phyloP scores from a whole-genome alignment of 768 basidiomycete species.

The Amylocystis lapponica region DNA sequence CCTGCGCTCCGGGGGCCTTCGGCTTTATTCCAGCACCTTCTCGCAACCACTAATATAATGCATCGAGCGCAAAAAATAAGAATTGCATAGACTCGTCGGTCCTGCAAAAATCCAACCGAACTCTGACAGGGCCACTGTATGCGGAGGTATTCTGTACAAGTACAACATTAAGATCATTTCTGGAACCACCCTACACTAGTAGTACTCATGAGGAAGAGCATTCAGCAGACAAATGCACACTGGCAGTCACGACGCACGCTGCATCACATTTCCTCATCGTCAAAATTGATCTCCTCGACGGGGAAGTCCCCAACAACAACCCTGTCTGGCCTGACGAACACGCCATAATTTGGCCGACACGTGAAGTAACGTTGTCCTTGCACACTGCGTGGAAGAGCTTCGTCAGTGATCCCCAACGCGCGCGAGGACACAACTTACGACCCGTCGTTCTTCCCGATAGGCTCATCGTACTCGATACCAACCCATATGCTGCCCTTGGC shows the following conservation, averaged over 20 bases:
- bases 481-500: slow-evolving; percentile 74
- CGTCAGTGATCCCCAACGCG: slow-evolving; percentile 2
- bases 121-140: too few relatives aligned
- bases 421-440: slow-evolving; percentile 58
- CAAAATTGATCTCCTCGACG: slow-evolving; percentile 69
- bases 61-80: too few relatives aligned
- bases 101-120: too few relatives aligned
- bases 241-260: background rate
- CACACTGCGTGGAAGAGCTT: slow-evolving; percentile 43
- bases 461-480: slow-evolving; percentile 93
- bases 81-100: too few relatives aligned
- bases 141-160: too few relatives aligned
- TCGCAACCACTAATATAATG: too few relatives aligned
- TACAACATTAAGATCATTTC: too few relatives aligned
- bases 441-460: slow-evolving; percentile 93
- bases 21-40: slow-evolving; percentile 20
- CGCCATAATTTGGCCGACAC: slow-evolving; percentile 70
- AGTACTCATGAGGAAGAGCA: too few relatives aligned
- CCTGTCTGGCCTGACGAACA: slow-evolving; percentile 82
- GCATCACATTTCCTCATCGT: slow-evolving; percentile 69
- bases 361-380: slow-evolving; percentile 84
- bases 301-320: slow-evolving; percentile 84
- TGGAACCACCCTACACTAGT: too few relatives aligned
- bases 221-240: background rate
- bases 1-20: slow-evolving; percentile 7